Conservation (phyloP, 2,329 filamentous ascomycete genomes). For the Pseudogymnoascus sp. region DNA sequence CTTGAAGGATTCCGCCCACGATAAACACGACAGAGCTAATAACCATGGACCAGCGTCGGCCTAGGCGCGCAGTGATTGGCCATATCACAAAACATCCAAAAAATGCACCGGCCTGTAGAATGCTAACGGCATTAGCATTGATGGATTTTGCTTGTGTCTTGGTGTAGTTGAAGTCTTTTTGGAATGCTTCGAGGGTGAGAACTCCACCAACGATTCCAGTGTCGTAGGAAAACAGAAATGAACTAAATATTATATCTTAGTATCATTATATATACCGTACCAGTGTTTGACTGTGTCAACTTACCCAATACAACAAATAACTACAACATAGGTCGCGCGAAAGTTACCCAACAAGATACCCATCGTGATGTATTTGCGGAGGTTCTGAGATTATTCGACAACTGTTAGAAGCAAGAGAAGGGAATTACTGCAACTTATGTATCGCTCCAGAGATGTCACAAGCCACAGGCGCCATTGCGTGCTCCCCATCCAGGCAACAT, state of each 20-base stretch:
- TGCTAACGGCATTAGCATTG: constrained; percentile 39
- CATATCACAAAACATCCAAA: constrained; percentile 41
- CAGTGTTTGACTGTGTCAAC: constrained; percentile 12
- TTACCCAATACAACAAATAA: constrained; percentile 11
- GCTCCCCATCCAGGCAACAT: neutral
- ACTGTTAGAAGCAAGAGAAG: neutral
- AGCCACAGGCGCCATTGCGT: neutral
- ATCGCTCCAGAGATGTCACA: neutral
- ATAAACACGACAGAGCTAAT: constrained; percentile 34
- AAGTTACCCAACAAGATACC: constrained; percentile 27
- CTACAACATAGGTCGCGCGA: constrained; percentile 27
- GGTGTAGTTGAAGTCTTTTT: constrained; percentile 35
- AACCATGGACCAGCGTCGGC: constrained; percentile 37
- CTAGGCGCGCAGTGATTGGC: constrained; percentile 38
- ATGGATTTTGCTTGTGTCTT: constrained; percentile 31
- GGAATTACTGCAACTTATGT: neutral
- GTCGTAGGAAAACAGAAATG: constrained; percentile 36
- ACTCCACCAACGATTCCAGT: constrained; percentile 39
- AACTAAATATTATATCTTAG: constrained; percentile 15
- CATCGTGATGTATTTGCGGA: constrained; percentile 5
- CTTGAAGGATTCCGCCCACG: constrained; percentile 36
- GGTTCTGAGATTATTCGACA: neutral
- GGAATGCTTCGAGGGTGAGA: constrained; percentile 36
- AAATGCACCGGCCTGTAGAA: constrained; percentile 44
- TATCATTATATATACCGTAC: constrained; percentile 3